Conservation (phyloP, 108 stramenopile genomes). For the Conticribra guillardii region DNA sequence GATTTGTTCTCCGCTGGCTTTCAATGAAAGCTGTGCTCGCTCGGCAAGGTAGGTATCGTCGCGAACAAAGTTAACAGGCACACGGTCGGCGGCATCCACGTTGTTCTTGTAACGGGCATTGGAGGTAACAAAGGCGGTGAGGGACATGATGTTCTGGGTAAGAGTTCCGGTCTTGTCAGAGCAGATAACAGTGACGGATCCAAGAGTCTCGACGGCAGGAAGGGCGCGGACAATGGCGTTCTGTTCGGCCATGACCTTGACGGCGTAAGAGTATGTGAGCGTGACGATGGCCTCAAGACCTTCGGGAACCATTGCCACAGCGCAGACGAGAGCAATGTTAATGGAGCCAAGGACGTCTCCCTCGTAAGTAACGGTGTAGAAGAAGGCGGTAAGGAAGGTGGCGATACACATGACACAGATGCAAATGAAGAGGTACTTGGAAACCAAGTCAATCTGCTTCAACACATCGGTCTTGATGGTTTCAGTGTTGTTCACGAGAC, state of each 20-base stretch:
- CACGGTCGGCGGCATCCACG: conserved; percentile 56
- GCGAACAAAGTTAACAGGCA: conserved; percentile 58
- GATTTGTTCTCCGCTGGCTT: conserved; percentile 38
- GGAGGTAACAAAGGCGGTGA: conserved; percentile 77
- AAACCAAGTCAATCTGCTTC: conserved; percentile 91
- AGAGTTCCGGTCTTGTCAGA: conserved; percentile 99
- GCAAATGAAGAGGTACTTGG: conserved; percentile 78
- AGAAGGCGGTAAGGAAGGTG: conserved; percentile 84
- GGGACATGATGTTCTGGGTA: conserved; percentile 94
- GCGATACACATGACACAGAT: conserved; percentile 76
- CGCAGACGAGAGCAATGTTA: conserved; percentile 80
- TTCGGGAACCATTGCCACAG: conserved; percentile 97
- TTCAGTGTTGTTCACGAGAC: conserved; percentile 76
- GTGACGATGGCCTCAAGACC: conserved; percentile 97
- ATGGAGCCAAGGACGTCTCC: conserved; percentile 65
- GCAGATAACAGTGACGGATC: conserved; percentile 94
- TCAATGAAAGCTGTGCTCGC: conserved; percentile 53
- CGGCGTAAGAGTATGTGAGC: conserved; percentile 89
- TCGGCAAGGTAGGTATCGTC: conserved; percentile 63
- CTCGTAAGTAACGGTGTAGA: conserved; percentile 42
- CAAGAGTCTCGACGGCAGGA: conserved; percentile 97
- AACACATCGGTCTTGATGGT: conserved; percentile 93
- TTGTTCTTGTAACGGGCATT: conserved; percentile 72
- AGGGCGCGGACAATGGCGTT: conserved; percentile 93
- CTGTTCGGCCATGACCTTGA: conserved; percentile 82